Percentiles rank a stretch among this genome's conserved stretches.
phyloP scores from a whole-genome alignment of 1,284 basidiomycete genomes.

The Rugosomyces carneus region DNA sequence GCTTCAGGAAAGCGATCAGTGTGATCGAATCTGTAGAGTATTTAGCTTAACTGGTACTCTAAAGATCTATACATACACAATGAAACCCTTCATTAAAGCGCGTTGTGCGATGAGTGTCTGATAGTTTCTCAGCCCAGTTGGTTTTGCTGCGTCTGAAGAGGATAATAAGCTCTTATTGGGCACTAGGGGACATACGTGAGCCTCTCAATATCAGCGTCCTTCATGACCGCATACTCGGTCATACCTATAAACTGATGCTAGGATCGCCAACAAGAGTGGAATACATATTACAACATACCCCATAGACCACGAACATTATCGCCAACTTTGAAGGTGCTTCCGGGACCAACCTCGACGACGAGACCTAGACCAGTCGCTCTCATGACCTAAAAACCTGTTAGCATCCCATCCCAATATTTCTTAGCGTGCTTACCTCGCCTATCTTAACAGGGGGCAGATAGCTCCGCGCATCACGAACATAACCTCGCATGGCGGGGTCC shows the following conservation, averaged over 20 bases:
- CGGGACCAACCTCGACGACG: slow-evolving; percentile 55
- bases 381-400: slow-evolving; percentile 45
- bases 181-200: slow-evolving; percentile 38
- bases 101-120: slow-evolving; percentile 68
- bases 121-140: slow-evolving; percentile 58
- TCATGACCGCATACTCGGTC: slow-evolving; percentile 69
- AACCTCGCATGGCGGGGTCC: slow-evolving; percentile 85
- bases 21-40: slow-evolving; percentile 58
- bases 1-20: slow-evolving; percentile 47
- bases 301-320: slow-evolving; percentile 56
- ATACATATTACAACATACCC: slow-evolving; percentile 45
- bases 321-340: slow-evolving; percentile 52
- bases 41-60: slow-evolving; percentile 2
- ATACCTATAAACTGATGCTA: slow-evolving; percentile 44
- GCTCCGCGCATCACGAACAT: slow-evolving; percentile 64
- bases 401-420: background rate
- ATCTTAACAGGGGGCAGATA: slow-evolving; percentile 74
- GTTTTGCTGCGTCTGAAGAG: slow-evolving; percentile 41
- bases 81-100: slow-evolving; percentile 78
- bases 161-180: background rate
- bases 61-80: slow-evolving; percentile 47
- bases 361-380: slow-evolving; percentile 66
- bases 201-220: slow-evolving; percentile 47
- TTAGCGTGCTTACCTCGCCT: slow-evolving; percentile 47
- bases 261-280: background rate